Base-by-base conservation (phyloP, 768 basidiomycete genomes). In the Mycena amicta region DNA sequence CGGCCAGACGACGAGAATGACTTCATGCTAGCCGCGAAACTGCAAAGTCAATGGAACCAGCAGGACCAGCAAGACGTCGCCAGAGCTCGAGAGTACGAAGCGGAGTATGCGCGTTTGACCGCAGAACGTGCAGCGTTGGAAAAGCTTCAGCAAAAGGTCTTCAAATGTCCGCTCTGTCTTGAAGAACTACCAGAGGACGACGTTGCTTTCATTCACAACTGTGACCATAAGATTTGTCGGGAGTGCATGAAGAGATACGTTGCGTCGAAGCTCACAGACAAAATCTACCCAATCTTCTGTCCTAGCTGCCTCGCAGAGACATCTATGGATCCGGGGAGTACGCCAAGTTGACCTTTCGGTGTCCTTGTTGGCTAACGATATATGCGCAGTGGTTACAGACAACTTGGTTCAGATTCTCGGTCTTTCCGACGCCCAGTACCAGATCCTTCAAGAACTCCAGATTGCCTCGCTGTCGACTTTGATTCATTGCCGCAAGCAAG, bases 231-330 rank as follows among this genome's bases (percentile, higher is more conserved):
- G 16, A 81, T 83, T 66, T 89, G 88, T 68, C 73, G 82, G 50
- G 66, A 71, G 2, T 89, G 88, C 64, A 59, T 87, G 50, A 71
- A 67, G 53, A 60, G 58, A 3, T 79, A 82, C 51, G 70, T 81
- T 13, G 63, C 62, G 28, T 71, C 77, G 4, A 81, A 80, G 68
- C 73, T 89, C 20, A 72, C 74, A 16, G 83, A 84, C 33, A 77
- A 77, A 52, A 77, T 77, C 11, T 88, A 80, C 49, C 88, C 88
- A 3, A 81, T 89, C 28, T 65, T 80, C 13, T 89, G 88, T 68
- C 88, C 88, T 1, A 63, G 79, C 29, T 90, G 88, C 58, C 69
- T 73, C 15, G 67, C 73, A 16, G 66, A 70, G 28, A 65, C 60
- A 11, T 57, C 67, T n/a, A 69, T 70, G 45, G 71, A 78, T 77